Evolutionary conservation across 2,329 filamentous ascomycete species (phyloP).

Genomic region (Allantophomopsis cytisporea): DNA sequence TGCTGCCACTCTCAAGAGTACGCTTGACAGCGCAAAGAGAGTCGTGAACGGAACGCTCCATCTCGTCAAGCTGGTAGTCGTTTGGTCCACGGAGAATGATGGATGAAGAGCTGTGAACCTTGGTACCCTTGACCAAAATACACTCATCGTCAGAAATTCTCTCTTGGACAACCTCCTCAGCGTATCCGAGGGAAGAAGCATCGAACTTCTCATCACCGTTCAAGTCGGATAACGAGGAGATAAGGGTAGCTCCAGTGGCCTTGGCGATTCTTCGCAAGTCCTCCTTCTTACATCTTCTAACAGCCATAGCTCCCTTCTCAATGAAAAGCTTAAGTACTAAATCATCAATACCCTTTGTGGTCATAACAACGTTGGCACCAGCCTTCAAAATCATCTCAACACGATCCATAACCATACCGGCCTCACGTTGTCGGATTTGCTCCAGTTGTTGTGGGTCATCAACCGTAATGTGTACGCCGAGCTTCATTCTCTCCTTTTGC

Average conservation of each 20-base stretch:
- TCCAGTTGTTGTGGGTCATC: conserved; percentile 95
- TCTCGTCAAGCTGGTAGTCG: conserved; percentile 94
- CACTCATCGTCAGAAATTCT: conserved; percentile 98
- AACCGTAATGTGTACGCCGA: conserved; percentile 95
- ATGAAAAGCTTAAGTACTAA: conserved; percentile 88
- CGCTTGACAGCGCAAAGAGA: conserved; percentile 94
- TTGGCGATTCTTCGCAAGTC: conserved; percentile 90
- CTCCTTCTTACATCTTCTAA: conserved; percentile 96
- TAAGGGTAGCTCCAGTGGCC: conserved; percentile 84
- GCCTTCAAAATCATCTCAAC: conserved; percentile 97
- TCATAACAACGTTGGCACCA: conserved; percentile 89
- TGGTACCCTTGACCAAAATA: conserved; percentile 92
- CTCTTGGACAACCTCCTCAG: conserved; percentile 95
- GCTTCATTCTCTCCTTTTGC: conserved; percentile 98
- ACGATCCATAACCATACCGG: conserved; percentile 83
- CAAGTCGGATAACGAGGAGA: conserved; percentile 87
- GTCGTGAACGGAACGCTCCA: conserved; percentile 97
- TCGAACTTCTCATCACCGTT: conserved; percentile 98
- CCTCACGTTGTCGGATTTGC: conserved; percentile 87
- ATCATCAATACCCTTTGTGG: conserved; percentile 97
- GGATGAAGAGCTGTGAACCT: conserved; percentile 84
- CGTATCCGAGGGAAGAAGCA: conserved; percentile 72
- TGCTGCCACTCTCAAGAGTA: conserved; percentile 89
- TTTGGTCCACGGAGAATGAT: conserved; percentile 93
- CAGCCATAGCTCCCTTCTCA: conserved; percentile 89